phyloP scores from a whole-genome alignment of 441 rosid genomes.

The Arabidopsis hybrid region DNA sequence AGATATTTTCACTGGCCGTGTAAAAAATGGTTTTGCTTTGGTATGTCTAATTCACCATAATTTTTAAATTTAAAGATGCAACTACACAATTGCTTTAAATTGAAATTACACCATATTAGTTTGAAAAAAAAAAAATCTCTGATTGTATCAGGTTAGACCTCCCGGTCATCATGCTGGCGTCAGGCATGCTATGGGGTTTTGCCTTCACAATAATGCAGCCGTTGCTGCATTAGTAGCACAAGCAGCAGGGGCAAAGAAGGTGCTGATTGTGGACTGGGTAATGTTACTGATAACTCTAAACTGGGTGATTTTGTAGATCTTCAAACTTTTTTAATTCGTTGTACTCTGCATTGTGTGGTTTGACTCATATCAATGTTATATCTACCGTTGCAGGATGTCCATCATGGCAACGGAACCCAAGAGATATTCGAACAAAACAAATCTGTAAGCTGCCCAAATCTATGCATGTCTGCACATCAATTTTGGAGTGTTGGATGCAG shows the following conservation, averaged over 20 bases:
- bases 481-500: slow-evolving; percentile 3
- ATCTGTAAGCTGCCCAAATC: slow-evolving; percentile 64
- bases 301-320: slow-evolving; percentile 34
- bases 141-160: slow-evolving; percentile 79
- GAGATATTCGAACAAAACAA: slow-evolving; percentile 89
- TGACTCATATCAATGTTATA: slow-evolving; percentile 13
- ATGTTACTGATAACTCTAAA: slow-evolving; percentile 42
- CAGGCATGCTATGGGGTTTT: slow-evolving; percentile 93
- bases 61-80: slow-evolving; percentile 16
- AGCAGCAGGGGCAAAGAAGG: slow-evolving; percentile 92
- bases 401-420: slow-evolving; percentile 99
- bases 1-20: slow-evolving; percentile 75
- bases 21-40: slow-evolving; percentile 96
- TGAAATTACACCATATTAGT: slow-evolving; percentile 4
- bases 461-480: background rate
- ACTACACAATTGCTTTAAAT: slow-evolving; percentile 10
- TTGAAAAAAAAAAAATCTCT: background rate
- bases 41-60: slow-evolving; percentile 53
- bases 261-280: slow-evolving; percentile 98
- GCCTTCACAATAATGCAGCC: slow-evolving; percentile 99
- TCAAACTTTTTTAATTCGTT: slow-evolving; percentile 3
- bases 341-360: background rate
- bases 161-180: slow-evolving; percentile 99
- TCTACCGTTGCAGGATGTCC: slow-evolving; percentile 82
- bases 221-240: slow-evolving; percentile 94